Conservation (phyloP, 2,329 filamentous ascomycete species). For the Sclerotinia spermophila region DNA sequence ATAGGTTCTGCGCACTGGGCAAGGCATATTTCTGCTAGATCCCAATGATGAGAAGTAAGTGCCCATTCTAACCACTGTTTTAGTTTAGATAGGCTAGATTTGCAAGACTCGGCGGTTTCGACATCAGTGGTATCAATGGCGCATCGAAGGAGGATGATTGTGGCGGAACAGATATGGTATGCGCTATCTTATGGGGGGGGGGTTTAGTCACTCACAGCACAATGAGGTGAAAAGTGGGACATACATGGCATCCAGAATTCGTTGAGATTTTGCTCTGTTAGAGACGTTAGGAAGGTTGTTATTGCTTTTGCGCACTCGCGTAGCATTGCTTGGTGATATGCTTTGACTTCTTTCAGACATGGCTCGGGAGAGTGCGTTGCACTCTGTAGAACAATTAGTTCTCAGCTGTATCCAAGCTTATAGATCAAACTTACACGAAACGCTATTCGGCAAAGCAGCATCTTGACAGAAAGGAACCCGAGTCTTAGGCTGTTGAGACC, state of each 20-base stretch:
- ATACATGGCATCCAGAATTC: constrained; percentile 11
- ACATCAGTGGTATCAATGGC: constrained; percentile 25
- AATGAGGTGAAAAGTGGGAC: background rate
- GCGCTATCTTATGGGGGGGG: constrained; percentile 28
- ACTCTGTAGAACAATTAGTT: background rate
- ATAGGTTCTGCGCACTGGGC: constrained; percentile 37
- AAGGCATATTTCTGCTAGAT: constrained; percentile 29
- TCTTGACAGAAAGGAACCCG: background rate
- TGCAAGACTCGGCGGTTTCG: constrained; percentile 18
- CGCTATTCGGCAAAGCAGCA: background rate
- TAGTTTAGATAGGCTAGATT: constrained; percentile 13
- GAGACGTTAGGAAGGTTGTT: constrained; percentile 23
- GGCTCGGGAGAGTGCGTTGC: background rate
- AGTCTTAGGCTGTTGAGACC: background rate
- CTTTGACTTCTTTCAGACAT: constrained; percentile 22
- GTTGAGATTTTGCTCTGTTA: background rate
- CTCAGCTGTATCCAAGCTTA: background rate
- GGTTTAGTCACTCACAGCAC: background rate
- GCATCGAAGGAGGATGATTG: constrained; percentile 26
- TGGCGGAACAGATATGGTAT: constrained; percentile 34
- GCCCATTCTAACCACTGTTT: constrained; percentile 22
- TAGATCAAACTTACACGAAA: background rate
- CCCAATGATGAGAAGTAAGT: constrained; percentile 32
- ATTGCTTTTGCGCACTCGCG: constrained; percentile 30
- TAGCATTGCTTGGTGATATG: constrained; percentile 24